Base-by-base conservation (phyloP, 768 basidiomycete genomes). In the Pleurotus tuoliensis region DNA sequence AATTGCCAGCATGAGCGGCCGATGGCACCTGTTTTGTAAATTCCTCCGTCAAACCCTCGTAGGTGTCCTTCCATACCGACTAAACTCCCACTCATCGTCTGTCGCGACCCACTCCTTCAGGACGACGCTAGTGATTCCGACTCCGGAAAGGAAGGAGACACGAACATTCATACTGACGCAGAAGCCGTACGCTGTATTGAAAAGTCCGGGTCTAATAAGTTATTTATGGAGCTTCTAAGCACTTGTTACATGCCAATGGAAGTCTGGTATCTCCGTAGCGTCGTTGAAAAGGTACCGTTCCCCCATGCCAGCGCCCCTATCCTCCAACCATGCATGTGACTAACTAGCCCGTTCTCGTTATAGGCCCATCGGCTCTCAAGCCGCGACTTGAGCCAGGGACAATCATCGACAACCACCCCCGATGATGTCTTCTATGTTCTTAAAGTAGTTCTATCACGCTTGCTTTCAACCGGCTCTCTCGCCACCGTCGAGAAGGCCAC, bases 361-460 rank as follows among this genome's bases (percentile, higher is more conserved):
- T 34, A 98, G 94, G 96, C 96, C 1, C 94, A 96, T 64, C 84
- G 87, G 22, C 76, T 97, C 43, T 92, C 96, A 22, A 83, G 76
- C 12, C 78, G 83, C 2, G 94, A 98, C 65, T 66, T 78, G 5
- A 79, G 86, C 1, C 81, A 87, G 56, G 73, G 63, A 40, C 92
- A 81, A 50, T 74, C 80, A 9, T 82, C 77, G 1, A 90, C 88
- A 0, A 93, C 91, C 0, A 85, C 84, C 0, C 92, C 92, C 0
- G 97, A 99, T 68, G 97, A 98, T 62, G 90, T 88, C 1, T 99
- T 98, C 73, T 99, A 97, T 71, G 88, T 99, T 56, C 76, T 98
- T 58, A 98, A 97, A 69, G 78, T 85, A 5, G 87, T 95, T 2
- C 76, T 94, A 4, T 76, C 82, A 16, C 83, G 97, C 9, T 71